Evolutionary conservation across 2,329 filamentous ascomycete species (phyloP).

Genomic region (Sporothrix pallida): DNA sequence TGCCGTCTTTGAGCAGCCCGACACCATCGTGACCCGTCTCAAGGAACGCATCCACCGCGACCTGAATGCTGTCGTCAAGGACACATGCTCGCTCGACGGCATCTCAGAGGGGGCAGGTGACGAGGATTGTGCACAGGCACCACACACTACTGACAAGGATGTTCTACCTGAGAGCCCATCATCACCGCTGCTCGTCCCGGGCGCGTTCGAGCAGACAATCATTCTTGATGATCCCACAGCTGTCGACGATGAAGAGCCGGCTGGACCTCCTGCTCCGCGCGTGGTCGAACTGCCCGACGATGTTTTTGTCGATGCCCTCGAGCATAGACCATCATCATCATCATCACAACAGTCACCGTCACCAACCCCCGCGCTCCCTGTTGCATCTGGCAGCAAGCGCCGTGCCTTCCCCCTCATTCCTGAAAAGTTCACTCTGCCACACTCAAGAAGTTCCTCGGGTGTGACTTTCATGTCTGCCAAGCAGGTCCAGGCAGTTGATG

Average conservation of each 20-base stretch:
- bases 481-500: not conserved
- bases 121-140: constrained; percentile 4
- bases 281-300: constrained; percentile 37
- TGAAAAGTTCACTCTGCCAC: constrained; percentile 33
- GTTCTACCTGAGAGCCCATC: not conserved
- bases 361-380: constrained; percentile 2
- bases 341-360: not conserved
- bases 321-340: not conserved
- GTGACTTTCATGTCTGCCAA: not conserved
- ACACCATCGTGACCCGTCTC: constrained; percentile 50
- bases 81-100: constrained; percentile 55
- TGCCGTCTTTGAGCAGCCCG: constrained; percentile 47
- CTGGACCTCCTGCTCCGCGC: constrained; percentile 1
- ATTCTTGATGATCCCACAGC: constrained; percentile 1
- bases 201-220: constrained; percentile 4
- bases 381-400: constrained; percentile 3
- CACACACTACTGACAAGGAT: not conserved
- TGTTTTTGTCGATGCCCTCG: constrained; percentile 13
- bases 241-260: not conserved
- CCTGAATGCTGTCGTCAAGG: constrained; percentile 57
- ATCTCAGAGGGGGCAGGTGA: constrained; percentile 40
- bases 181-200: not conserved
- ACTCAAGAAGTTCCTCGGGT: not conserved
- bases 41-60: constrained; percentile 55
- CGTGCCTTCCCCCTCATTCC: constrained; percentile 41